Conservation (phyloP, 805 yeast genomes). For the Ogataea naganishii region DNA sequence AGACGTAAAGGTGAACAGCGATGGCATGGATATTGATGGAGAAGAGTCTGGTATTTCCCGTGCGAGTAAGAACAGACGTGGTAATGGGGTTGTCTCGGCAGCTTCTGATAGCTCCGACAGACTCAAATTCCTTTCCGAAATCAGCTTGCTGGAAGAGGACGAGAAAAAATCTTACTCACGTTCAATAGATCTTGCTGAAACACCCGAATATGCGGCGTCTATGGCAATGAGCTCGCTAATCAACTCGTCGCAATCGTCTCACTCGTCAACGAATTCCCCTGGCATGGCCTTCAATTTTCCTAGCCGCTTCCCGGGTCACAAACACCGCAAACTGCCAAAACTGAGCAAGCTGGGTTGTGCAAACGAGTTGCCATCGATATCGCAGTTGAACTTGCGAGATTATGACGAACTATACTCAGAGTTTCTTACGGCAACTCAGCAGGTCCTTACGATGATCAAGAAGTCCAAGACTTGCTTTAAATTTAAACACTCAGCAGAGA, state of each 20-base stretch:
- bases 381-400: conserved; percentile 14
- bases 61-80: no score
- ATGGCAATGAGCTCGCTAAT: conserved; percentile 40
- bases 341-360: no score
- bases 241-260: no score
- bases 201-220: conserved; percentile 25
- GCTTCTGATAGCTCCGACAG: conserved; percentile 6
- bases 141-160: conserved; percentile 19
- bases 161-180: conserved; percentile 9
- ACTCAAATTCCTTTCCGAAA: conserved; percentile 16
- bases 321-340: no score
- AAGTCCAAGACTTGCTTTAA: conserved; percentile 56
- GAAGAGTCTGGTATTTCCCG: conserved; percentile 9
- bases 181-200: conserved; percentile 10
- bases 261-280: no score
- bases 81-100: neutral
- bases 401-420: no score
- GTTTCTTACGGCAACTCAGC: conserved; percentile 16
- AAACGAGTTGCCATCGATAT: conserved; percentile 16
- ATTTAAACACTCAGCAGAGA: conserved; percentile 19
- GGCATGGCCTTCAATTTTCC: no score
- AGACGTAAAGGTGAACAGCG: no score
- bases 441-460: conserved; percentile 39
- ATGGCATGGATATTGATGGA: conserved; percentile 1
- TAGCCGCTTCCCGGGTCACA: no score